Conservation (phyloP, 2,329 filamentous ascomycete genomes). For the Diaporthe sp. region DNA sequence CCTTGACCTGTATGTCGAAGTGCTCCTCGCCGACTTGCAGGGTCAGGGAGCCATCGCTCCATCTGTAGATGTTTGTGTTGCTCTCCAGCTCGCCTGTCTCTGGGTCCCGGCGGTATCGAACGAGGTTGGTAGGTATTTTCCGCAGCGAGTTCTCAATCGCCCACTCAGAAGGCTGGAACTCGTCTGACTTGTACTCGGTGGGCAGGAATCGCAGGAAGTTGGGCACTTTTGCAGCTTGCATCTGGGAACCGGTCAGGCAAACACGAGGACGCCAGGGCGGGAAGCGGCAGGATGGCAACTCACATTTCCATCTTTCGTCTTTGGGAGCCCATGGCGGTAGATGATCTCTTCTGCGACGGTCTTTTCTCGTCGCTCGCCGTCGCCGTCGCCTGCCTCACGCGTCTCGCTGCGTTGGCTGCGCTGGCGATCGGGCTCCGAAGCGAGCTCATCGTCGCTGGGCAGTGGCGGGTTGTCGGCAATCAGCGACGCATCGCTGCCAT, state of each 20-base stretch:
- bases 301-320: slow-evolving; percentile 79
- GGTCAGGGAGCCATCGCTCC: slow-evolving; percentile 84
- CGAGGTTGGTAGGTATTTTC: slow-evolving; percentile 71
- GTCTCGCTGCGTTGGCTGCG: slow-evolving; percentile 53
- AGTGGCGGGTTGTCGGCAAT: slow-evolving; percentile 39
- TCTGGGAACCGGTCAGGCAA: slow-evolving; percentile 55
- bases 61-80: slow-evolving; percentile 80
- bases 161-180: slow-evolving; percentile 71
- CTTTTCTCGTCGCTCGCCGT: slow-evolving; percentile 58
- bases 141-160: slow-evolving; percentile 66
- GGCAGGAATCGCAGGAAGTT: slow-evolving; percentile 79
- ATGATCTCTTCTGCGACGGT: slow-evolving; percentile 74
- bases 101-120: slow-evolving; percentile 77
- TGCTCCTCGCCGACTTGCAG: slow-evolving; percentile 81
- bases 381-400: slow-evolving; percentile 56
- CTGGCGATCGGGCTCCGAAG: slow-evolving; percentile 54
- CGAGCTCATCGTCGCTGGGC: slow-evolving; percentile 69
- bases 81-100: slow-evolving; percentile 77
- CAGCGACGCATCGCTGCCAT: slow-evolving; percentile 68
- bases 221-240: slow-evolving; percentile 79
- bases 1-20: slow-evolving; percentile 79
- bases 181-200: slow-evolving; percentile 73
- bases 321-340: slow-evolving; percentile 77
- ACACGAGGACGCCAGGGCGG: slow-evolving; percentile 4
- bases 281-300: slow-evolving; percentile 44